Evolutionary conservation across 768 basidiomycete species (phyloP), one percentile per base, ranked within the genome.

Genomic region (Russula emetica): DNA sequence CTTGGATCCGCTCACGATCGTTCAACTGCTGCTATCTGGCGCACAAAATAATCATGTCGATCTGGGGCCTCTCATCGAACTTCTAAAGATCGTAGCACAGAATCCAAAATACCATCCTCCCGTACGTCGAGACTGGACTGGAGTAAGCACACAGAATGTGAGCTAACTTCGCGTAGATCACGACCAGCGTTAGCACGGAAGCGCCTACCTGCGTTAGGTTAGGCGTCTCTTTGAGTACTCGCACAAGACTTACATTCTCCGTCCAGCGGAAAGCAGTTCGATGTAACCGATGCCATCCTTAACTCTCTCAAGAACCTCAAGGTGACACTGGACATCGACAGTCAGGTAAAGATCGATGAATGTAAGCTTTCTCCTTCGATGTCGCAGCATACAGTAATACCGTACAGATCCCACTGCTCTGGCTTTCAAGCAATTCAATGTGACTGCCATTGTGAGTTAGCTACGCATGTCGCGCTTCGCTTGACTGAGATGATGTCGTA

Each of bases 201-300:
- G 67, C 75, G 6, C 78, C 86, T 26, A 80, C 82, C 10, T 89
- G 87, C 70, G 78, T 82, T 58, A 89, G 85, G 81, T 83, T 69
- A 55, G 67, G 69, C 24, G 20, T 10, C 11, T 40, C 4, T 50
- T 38, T 5, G 36, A 14, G 20, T 14, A 52, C 16, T 16, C 0
- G 11, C 14, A 7, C 24, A 22, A 52, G 13, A 49, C 52, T n/a
- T 26, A 54, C 11, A 3, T 34, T n/a, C 3, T 57, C 42, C 32
- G 13, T 22, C 28, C 62, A 87, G 87, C 70, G 87, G 87, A 16
- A 75, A 82, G 7, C 87, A 90, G 68, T 87, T 87, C 64, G 80
- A 87, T 68, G 79, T 82, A 18, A 71, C 76, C 30, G 80, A 76
- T 9, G 85, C 86, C 32, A 86, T 90, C 63, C 75, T 90, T 60